Evolutionary conservation across 805 yeast genomes (phyloP).

Genomic region (Pichia phayaonensis): DNA sequence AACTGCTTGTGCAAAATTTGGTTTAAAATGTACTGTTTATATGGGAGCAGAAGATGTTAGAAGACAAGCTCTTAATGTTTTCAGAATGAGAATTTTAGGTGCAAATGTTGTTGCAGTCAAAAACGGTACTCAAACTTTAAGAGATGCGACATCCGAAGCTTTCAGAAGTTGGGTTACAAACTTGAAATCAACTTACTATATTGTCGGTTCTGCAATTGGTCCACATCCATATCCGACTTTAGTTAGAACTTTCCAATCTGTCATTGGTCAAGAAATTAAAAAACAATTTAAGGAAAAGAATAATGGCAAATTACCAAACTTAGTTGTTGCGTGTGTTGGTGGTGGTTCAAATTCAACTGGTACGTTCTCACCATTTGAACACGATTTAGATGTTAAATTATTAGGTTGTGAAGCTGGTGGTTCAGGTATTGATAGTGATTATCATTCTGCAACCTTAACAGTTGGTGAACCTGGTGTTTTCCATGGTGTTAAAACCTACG

Average conservation of each 20-base stretch:
- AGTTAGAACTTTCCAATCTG: conserved; percentile 97
- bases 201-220: conserved; percentile 97
- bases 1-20: conserved; percentile 88
- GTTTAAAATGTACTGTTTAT: conserved; percentile 85
- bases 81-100: conserved; percentile 94
- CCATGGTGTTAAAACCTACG: conserved; percentile 95
- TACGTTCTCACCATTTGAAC: conserved; percentile 88
- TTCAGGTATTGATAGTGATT: conserved; percentile 82
- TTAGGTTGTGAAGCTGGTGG: conserved; percentile 99
- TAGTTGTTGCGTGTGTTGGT: conserved; percentile 97
- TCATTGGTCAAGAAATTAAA: conserved; percentile 91
- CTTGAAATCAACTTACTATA: conserved; percentile 80
- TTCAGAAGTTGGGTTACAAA: conserved; percentile 93
- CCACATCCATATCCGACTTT: conserved; percentile 99
- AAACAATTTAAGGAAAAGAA: conserved; percentile 78
- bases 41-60: conserved; percentile 99
- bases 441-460: conserved; percentile 92
- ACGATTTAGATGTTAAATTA: conserved; percentile 67
- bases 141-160: conserved; percentile 98
- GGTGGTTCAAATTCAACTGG: conserved; percentile 98
- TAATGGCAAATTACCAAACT: conserved; percentile 81
- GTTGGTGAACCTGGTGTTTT: conserved; percentile 95
- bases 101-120: conserved; percentile 92
- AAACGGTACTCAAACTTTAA: conserved; percentile 89
- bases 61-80: conserved; percentile 96